Evolutionary conservation across 257 asterid species (phyloP), one percentile per base, ranked within the genome.

Genomic region (Parsonsia alboflavescens): DNA sequence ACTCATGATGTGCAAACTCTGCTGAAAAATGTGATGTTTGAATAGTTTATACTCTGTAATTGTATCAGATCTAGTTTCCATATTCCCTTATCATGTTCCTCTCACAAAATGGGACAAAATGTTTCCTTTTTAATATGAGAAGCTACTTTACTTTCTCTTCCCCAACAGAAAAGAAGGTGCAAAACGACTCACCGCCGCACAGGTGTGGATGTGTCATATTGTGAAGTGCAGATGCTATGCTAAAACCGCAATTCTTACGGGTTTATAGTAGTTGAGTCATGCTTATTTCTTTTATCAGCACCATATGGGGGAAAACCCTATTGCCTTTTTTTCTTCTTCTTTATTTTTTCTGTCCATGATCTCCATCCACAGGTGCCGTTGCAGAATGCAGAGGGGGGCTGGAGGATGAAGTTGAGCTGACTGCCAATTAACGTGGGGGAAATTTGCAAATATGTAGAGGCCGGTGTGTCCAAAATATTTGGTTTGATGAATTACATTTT

Each of bases 141-240:
- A 42, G 50, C 56, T 39, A 28, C 41, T 42, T 57, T 39, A 28
- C 41, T 42, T 57, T 66, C 45, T 16, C 74, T 71, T 22, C 22
- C 63, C 28, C 8, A 76, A 74, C 94, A 89, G 98, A 89, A 69
- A 88, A 79, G 87, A 86, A 87, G 78, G 50, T 75, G 75, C 44
- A 75, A 7, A 77, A 63, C 56, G 89, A 90, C 76, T 53, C 79
- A 44, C 81, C 86, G 81, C 92, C 83, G 82, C 85, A 81, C 76
- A 88, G 71, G 75, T 92, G 98, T 76, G 80, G 83, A n/a, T 92
- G 98, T 70, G 81, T 86, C 75, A 90, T 90, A 82, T 82, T 90
- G 84, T 92, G 90, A 92, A 76, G 64, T 46, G 78, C 80, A 72
- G 82, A 77, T 75, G 61, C 80, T 30, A 77, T 75, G 61, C 80